Evolutionary conservation across 208 protist genomes (phyloP), one percentile per base, ranked within the genome.

Genomic region (Wallacemonas sp.): DNA sequence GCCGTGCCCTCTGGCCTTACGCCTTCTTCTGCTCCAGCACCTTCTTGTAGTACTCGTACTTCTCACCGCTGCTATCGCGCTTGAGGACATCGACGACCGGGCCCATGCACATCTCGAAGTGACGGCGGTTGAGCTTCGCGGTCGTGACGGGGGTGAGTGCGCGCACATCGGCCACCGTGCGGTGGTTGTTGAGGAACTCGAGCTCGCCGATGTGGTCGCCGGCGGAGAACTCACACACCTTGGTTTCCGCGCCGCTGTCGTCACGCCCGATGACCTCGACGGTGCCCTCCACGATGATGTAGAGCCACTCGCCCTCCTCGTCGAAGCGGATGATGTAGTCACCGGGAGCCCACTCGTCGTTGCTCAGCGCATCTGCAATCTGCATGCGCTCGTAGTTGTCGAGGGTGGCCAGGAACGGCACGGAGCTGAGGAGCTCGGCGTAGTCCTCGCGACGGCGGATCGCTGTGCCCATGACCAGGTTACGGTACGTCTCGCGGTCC

Each of bases 91-190:
- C 85, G 32, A 96, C 86, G 21, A 96, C 88, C 13, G 91, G 88
- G 10, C 91, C 91, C 70, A 96, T 88, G 68, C 88, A 96, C 87
- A 96, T 91, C 73, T 96, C 91, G 63, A 96, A 96, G 79, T 96
- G 91, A 9, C 84, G 83, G 45, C 91, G 86, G 73, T 96, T 96
- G 4, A 96, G 73, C 70, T 93, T 92, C 27, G 91, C 91, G 29
- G 91, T 92, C 10, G 78, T 89, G 33, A 96, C 88, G 48, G 78
- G 63, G 21, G 91, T 93, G 36, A 76, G 53, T 41, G 91, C 88
- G 17, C 85, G 66, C 5, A 96, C 76, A 44, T 96, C 91, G 1
- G 91, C 91, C 17, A 94, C 91, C 17, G 74, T 89, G 50, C 75
- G 73, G 71, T 96, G 91, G 34, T 96, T 87, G 77, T 94, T 94